Evolutionary conservation across 805 yeast genomes (phyloP).

Genomic region (Yarrowia phangngaensis): DNA sequence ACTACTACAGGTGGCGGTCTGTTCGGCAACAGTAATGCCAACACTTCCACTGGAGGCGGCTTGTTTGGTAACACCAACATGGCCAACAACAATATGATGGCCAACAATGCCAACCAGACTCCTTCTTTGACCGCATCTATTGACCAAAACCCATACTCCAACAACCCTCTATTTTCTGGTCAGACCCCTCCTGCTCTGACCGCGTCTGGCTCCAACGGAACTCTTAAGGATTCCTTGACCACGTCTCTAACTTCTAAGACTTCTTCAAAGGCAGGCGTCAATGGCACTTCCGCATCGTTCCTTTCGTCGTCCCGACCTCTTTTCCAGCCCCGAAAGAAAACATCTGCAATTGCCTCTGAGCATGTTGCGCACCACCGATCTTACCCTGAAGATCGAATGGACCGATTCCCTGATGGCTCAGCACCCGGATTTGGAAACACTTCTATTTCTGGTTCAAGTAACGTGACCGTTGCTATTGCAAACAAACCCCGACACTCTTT

Average conservation of each 20-base stretch:
- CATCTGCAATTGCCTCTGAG: slow-evolving; percentile 19
- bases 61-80: slow-evolving; percentile 30
- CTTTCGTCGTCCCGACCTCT: slow-evolving; percentile 58
- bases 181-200: slow-evolving; percentile 35
- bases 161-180: slow-evolving; percentile 58
- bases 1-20: slow-evolving; percentile 32
- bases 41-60: slow-evolving; percentile 29
- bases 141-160: slow-evolving; percentile 71
- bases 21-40: slow-evolving; percentile 31
- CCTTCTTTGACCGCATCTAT: slow-evolving; percentile 40
- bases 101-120: slow-evolving; percentile 33
- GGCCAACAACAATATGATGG: slow-evolving; percentile 35
- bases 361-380: slow-evolving; percentile 12
- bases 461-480: background rate
- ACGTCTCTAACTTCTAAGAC: slow-evolving; percentile 45
- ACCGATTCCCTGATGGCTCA: slow-evolving; percentile 10
- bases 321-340: slow-evolving; percentile 37
- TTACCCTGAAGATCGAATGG: slow-evolving; percentile 21
- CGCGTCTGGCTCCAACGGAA: slow-evolving; percentile 38
- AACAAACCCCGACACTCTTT: slow-evolving; percentile 31
- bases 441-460: slow-evolving; percentile 5
- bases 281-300: slow-evolving; percentile 58
- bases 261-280: slow-evolving; percentile 51
- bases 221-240: slow-evolving; percentile 45
- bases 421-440: slow-evolving; percentile 5